Percentiles rank a stretch among this genome's conserved stretches.
Evolutionary conservation across 2,329 filamentous ascomycete species (phyloP).

Genomic region (Lachnum nothofagi): DNA sequence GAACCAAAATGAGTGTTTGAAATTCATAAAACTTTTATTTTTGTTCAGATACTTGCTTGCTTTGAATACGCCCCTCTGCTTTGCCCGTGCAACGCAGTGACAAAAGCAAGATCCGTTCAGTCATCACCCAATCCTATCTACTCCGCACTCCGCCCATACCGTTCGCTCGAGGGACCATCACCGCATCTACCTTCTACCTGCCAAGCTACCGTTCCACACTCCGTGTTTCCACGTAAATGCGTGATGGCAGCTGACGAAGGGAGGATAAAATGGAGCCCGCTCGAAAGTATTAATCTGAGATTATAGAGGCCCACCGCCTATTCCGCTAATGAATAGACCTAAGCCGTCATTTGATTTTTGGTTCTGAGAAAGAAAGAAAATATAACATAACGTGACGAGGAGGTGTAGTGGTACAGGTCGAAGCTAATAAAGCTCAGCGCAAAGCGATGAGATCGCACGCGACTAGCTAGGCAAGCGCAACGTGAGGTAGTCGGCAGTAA

Average conservation of each 20-base stretch:
- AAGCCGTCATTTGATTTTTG: slow-evolving; percentile 1
- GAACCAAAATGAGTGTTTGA: not conserved
- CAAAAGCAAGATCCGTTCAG: not conserved
- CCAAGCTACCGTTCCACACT: not conserved
- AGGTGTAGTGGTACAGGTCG: slow-evolving; percentile 8
- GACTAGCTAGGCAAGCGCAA: not conserved
- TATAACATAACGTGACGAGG: slow-evolving; percentile 2
- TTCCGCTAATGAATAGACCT: not conserved
- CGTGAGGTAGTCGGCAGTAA: slow-evolving; percentile 3
- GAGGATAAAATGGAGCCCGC: not conserved
- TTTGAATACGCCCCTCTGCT: not conserved
- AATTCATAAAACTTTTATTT: slow-evolving; percentile 1
- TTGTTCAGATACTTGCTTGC: not conserved
- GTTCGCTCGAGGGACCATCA: not conserved
- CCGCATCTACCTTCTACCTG: not conserved
- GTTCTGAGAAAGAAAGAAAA: not conserved
- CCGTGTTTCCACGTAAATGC: not conserved
- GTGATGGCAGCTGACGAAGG: not conserved
- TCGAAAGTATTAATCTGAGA: slow-evolving; percentile 9
- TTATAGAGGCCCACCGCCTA: slow-evolving; percentile 1
- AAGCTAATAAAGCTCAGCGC: too few species aligned
- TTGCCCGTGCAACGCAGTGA: not conserved
- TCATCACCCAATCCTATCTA: not conserved
- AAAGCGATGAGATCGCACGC: not conserved
- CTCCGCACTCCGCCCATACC: slow-evolving; percentile 1